Evolutionary conservation across 2,329 filamentous ascomycete species (phyloP).

Genomic region (Ustilaginoidea virens): DNA sequence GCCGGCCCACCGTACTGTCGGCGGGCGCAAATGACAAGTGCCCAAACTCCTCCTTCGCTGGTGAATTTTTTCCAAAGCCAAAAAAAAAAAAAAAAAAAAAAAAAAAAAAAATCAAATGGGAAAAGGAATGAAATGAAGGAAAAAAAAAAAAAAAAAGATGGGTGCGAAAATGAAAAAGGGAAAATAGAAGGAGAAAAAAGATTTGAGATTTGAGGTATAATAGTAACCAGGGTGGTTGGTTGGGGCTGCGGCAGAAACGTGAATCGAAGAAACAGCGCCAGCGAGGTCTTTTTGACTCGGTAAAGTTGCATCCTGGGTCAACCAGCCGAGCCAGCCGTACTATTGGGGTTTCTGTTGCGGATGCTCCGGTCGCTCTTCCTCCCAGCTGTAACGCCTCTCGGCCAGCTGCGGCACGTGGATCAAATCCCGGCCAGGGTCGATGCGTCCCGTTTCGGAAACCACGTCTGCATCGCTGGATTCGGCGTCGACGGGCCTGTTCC

Average conservation of each 20-base stretch:
- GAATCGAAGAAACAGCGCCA: too few relatives aligned
- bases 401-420: slow-evolving; percentile 36
- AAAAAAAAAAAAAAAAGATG: background rate
- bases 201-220: too few relatives aligned
- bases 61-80: slow-evolving; percentile 1
- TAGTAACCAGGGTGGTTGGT: too few relatives aligned
- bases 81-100: slow-evolving; percentile 4
- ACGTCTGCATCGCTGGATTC: background rate
- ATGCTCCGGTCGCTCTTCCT: slow-evolving; percentile 16
- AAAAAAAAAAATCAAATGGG: slow-evolving; percentile 2
- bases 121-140: background rate
- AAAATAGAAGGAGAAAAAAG: too few relatives aligned
- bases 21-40: background rate
- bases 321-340: too few relatives aligned
- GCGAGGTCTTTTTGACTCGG: too few relatives aligned
- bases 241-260: too few relatives aligned
- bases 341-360: background rate
- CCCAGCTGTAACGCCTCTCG: slow-evolving; percentile 35
- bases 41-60: slow-evolving; percentile 9
- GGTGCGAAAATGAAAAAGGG: background rate
- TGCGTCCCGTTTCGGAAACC: slow-evolving; percentile 15
- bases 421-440: slow-evolving; percentile 27
- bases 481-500: background rate
- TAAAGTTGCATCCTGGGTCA: too few relatives aligned
- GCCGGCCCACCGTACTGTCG: too few relatives aligned